Evolutionary conservation across 2,329 filamentous ascomycete species (phyloP), one percentile per base, ranked within the genome.

Genomic region (Penicillium palitans): DNA sequence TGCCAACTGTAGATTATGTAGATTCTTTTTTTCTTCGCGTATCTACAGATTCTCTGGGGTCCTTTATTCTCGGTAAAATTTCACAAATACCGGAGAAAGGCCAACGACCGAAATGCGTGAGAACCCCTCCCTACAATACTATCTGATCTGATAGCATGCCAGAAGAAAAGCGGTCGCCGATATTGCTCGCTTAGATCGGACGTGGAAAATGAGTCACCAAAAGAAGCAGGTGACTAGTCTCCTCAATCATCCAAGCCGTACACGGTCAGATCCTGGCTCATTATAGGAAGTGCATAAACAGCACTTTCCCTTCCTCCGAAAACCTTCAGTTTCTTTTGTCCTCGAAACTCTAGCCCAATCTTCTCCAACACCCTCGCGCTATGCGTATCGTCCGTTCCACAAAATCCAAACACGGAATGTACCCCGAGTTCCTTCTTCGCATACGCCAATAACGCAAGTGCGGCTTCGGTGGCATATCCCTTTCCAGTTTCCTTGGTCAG

Each of bases 381-480:
- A 7, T 27, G 35, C 15, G 6, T 17, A 13, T 55, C 27, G 6
- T 42, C 44, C 3, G 17, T 6, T 0, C 12, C 33, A 48, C 52
- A 48, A 15, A 55, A 55, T 42, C 44, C 44, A 29, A 55, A 49
- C 8, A 19, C 52, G 2, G 44, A 40, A 17, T 49, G 27, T 4
- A 42, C 44, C 5, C 44, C 44, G 10, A 55, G 27, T 25, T 41
- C 27, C 8, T 17, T 33, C n/a, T 24, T 15, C 25, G 37, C 44
- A 49, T 55, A 49, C 19, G 33, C 15, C 24, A 55, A 9, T 19
- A 55, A 33, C 9, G n/a, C 27, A 24, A 42, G n/a, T 5, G 44
- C 35, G 10, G 52, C 52, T 35, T 55, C 44, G 15, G 52, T 55
- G 13, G 44, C 52, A 29, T 55, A 55, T 13, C 44, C 52, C 25